These are phyloP conservation scores for Candida morakotiae DNA, from an alignment of 805 yeast genomes.

Conservation along the genomic window DNA sequence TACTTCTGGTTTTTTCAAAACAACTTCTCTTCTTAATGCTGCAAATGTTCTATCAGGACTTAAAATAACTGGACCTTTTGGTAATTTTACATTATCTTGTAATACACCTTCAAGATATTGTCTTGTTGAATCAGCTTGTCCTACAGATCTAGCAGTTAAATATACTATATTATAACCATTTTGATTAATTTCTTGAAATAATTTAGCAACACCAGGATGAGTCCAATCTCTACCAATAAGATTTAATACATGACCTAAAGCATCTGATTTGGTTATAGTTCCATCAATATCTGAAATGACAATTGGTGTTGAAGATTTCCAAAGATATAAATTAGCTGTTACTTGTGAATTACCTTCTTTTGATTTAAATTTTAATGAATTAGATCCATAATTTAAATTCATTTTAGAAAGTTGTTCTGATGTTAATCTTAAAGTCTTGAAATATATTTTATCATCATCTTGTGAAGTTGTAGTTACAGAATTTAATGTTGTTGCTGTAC, in stretches of 20 bases:
- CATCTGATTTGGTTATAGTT: slow-evolving; percentile 96
- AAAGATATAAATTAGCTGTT: slow-evolving; percentile 67
- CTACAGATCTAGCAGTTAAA: slow-evolving; percentile 91
- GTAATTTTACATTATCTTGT: slow-evolving; percentile 70
- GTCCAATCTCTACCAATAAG: slow-evolving; percentile 98
- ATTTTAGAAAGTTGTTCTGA: slow-evolving; percentile 81
- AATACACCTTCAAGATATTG: slow-evolving; percentile 72
- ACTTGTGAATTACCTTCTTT: slow-evolving; percentile 80
- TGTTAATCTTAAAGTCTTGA: slow-evolving; percentile 85
- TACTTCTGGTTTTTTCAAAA: slow-evolving; percentile 93
- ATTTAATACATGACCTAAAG: slow-evolving; percentile 91
- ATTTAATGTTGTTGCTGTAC: slow-evolving; percentile 34
- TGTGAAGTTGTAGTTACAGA: slow-evolving; percentile 7
- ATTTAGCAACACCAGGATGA: slow-evolving; percentile 88
- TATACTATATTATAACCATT: slow-evolving; percentile 95
- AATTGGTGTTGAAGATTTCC: slow-evolving; percentile 83
- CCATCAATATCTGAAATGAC: slow-evolving; percentile 98
- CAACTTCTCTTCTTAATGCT: slow-evolving; percentile 87
- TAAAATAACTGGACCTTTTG: slow-evolving; percentile 88
- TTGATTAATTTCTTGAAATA: slow-evolving; percentile 78
- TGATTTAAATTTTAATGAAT: slow-evolving; percentile 73
- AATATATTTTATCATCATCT: slow-evolving; percentile 43
- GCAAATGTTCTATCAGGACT: slow-evolving; percentile 97
- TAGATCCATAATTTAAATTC: slow-evolving; percentile 72
- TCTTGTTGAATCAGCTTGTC: slow-evolving; percentile 90